These are phyloP conservation scores for Aspergillus sp. DNA, from an alignment of 2,329 filamentous ascomycete species.

Conservation along the genomic window DNA sequence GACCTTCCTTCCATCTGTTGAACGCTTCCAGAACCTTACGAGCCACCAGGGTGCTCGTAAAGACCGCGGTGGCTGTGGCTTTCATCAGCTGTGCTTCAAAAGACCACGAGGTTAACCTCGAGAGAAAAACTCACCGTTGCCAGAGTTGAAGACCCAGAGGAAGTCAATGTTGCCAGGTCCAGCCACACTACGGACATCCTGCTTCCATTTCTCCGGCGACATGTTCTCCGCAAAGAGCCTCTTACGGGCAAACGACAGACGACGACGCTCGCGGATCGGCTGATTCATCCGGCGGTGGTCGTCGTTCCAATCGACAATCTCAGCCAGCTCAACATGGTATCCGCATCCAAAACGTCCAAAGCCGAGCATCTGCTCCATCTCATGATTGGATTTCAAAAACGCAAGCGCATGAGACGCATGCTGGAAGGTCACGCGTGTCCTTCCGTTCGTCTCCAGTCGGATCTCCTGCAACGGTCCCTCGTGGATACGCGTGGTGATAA, in stretches of 20 bases:
- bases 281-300: constrained; percentile 35
- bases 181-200: constrained; percentile 33
- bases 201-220: constrained; percentile 34
- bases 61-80: constrained; percentile 36
- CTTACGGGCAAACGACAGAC: constrained; percentile 41
- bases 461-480: constrained; percentile 42
- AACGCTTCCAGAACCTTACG: constrained; percentile 35
- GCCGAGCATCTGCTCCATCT: constrained; percentile 26
- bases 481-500: constrained; percentile 36
- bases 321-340: constrained; percentile 28
- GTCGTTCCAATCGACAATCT: constrained; percentile 33
- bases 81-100: constrained; percentile 12
- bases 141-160: constrained; percentile 43
- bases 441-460: constrained; percentile 29
- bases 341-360: constrained; percentile 33
- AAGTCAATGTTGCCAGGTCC: constrained; percentile 39
- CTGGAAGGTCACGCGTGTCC: constrained; percentile 39
- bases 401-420: constrained; percentile 34
- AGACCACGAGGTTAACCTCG: neutral
- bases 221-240: constrained; percentile 36
- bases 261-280: constrained; percentile 38
- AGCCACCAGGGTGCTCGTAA: constrained; percentile 37
- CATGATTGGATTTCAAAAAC: constrained; percentile 33
- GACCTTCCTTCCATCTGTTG: constrained; percentile 24
- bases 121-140: constrained; percentile 36